These are phyloP conservation scores for Claviceps cyperi DNA, from an alignment of 2,329 filamentous ascomycete genomes.

Conservation along the genomic window DNA sequence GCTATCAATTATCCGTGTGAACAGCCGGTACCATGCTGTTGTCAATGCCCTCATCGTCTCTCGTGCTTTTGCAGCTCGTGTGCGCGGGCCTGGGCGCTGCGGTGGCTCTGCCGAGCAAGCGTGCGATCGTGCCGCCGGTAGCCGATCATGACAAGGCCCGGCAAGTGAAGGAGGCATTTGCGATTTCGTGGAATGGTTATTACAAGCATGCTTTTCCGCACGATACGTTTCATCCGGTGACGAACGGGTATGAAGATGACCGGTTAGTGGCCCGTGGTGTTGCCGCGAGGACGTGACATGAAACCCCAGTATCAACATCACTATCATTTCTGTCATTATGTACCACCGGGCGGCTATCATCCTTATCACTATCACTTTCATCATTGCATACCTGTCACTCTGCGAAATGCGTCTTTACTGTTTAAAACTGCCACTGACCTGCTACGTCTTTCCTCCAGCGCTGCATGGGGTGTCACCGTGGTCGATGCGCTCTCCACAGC, in stretches of 20 bases:
- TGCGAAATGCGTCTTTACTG: too few relatives aligned
- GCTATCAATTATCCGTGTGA: too few relatives aligned
- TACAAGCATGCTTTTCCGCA: slow-evolving; percentile 60
- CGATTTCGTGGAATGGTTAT: slow-evolving; percentile 59
- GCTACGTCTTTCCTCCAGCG: slow-evolving; percentile 32
- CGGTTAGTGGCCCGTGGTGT: slow-evolving; percentile 33
- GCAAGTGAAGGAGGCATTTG: slow-evolving; percentile 54
- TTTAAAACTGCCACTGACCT: too few relatives aligned
- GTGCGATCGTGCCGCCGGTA: slow-evolving; percentile 3
- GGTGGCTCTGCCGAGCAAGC: slow-evolving; percentile 4
- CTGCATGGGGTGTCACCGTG: slow-evolving; percentile 73
- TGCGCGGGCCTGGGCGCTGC: neutral
- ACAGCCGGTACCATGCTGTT: slow-evolving; percentile 4
- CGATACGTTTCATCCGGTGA: slow-evolving; percentile 58
- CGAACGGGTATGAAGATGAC: slow-evolving; percentile 51
- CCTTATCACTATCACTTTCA: neutral
- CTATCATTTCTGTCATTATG: too few relatives aligned
- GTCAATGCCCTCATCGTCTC: neutral
- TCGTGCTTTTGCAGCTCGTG: slow-evolving; percentile 6
- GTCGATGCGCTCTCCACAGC: slow-evolving; percentile 72
- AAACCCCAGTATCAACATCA: neutral
- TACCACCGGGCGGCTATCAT: too few relatives aligned
- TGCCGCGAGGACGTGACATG: neutral
- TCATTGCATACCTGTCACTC: too few relatives aligned
- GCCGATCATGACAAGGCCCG: slow-evolving; percentile 31